phyloP scores from a whole-genome alignment of 768 basidiomycete species.

The Candolleomyces aberdarensis region DNA sequence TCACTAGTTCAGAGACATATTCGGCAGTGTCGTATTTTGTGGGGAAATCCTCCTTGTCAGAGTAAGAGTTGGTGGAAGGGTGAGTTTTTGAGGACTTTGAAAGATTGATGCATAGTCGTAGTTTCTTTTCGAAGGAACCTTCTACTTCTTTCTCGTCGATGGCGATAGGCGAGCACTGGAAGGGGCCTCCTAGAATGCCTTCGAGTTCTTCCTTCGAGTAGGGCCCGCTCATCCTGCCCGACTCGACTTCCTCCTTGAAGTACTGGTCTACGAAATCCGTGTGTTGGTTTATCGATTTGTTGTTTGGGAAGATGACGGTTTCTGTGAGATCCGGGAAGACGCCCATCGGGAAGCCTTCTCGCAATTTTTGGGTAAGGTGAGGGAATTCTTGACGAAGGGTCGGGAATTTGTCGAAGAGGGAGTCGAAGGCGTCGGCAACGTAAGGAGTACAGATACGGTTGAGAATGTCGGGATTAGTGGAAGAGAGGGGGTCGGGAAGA shows the following conservation, averaged over 20 bases:
- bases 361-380: constrained; percentile 16
- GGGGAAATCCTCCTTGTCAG: constrained; percentile 21
- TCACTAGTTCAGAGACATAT: constrained; percentile 21
- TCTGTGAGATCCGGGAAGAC: constrained; percentile 20
- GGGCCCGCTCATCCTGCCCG: constrained; percentile 14
- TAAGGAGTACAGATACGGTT: constrained; percentile 29
- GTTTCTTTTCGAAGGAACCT: constrained; percentile 14
- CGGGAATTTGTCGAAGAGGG: constrained; percentile 23
- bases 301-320: constrained; percentile 20
- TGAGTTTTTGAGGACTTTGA: no score
- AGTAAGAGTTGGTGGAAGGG: constrained; percentile 4
- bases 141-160: constrained; percentile 9
- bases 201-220: constrained; percentile 25
- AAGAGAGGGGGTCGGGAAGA: constrained; percentile 15
- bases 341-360: constrained; percentile 23
- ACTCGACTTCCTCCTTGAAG: constrained; percentile 17
- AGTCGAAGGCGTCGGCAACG: constrained; percentile 22
- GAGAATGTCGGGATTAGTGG: constrained; percentile 15
- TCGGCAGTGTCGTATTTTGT: constrained; percentile 22
- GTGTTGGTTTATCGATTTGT: constrained; percentile 11
- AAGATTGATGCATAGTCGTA: no score
- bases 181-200: constrained; percentile 1
- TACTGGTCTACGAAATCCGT: constrained; percentile 14
- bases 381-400: constrained; percentile 22
- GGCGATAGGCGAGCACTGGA: constrained; percentile 19